Evolutionary conservation across 257 asterid species (phyloP).

Genomic region (Thymus mandschuricus): DNA sequence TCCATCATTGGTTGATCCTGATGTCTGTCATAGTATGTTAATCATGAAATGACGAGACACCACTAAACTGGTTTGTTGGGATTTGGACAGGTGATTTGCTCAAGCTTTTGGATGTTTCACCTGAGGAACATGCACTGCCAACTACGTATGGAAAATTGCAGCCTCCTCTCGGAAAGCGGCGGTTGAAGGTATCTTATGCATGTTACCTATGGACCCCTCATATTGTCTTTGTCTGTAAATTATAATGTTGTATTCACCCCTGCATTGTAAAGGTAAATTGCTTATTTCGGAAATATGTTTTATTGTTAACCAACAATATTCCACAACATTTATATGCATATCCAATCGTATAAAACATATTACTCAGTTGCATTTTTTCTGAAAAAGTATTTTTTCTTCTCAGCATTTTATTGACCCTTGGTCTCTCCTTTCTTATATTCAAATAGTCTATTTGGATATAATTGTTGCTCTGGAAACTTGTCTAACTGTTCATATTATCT

Average conservation of each 20-base stretch:
- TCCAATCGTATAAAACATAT: background rate
- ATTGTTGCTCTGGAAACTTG: constrained; percentile 26
- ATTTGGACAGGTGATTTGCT: constrained; percentile 66
- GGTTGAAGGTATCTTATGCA: constrained; percentile 65
- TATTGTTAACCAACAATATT: background rate
- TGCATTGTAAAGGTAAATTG: background rate
- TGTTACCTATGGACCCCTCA: constrained; percentile 22
- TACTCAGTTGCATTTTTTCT: background rate
- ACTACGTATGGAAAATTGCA: constrained; percentile 89
- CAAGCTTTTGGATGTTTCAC: constrained; percentile 79
- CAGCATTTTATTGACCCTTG: constrained; percentile 13
- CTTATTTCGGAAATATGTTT: too few relatives aligned
- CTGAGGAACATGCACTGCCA: constrained; percentile 57
- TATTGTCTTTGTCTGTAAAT: background rate
- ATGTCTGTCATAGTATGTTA: background rate
- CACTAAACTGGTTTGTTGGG: constrained; percentile 28
- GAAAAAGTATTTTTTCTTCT: constrained; percentile 14
- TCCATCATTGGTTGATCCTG: too few relatives aligned
- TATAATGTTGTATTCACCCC: constrained; percentile 1
- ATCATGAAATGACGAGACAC: constrained; percentile 27
- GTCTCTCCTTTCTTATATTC: constrained; percentile 5
- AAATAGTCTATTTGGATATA: constrained; percentile 9
- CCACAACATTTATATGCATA: background rate
- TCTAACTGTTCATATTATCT: constrained; percentile 33
- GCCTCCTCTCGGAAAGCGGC: constrained; percentile 95